These are phyloP conservation scores for Geosmithia flava DNA, from an alignment of 2,329 filamentous ascomycete species.

Conservation along the genomic window DNA sequence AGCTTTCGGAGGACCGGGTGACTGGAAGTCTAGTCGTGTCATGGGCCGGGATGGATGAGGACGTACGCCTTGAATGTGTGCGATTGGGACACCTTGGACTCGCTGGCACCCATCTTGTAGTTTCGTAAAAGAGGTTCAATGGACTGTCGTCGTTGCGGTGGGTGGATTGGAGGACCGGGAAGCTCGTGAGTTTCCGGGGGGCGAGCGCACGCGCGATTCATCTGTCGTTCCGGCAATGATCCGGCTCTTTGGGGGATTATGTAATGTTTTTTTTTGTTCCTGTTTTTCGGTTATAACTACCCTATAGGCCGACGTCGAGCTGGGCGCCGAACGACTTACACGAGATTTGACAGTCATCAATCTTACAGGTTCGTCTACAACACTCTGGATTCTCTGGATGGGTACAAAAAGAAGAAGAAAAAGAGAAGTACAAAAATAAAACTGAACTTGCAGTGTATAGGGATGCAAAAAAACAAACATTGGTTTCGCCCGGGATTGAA, in stretches of 20 bases:
- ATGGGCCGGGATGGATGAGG: background rate
- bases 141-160: conserved; percentile 7
- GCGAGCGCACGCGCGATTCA: background rate
- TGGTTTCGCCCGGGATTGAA: background rate
- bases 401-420: background rate
- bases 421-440: background rate
- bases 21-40: background rate
- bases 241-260: background rate
- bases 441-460: no score
- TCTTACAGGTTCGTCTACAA: no score
- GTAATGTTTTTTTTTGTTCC: no score
- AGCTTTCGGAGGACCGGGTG: background rate
- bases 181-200: conserved; percentile 19
- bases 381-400: no score
- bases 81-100: conserved; percentile 36
- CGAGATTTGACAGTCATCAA: no score
- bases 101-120: conserved; percentile 41
- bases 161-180: background rate
- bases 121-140: conserved; percentile 12
- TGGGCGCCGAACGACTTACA: no score
- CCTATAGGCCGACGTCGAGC: background rate
- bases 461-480: background rate
- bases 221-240: background rate
- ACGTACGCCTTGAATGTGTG: conserved; percentile 45
- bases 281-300: background rate